Base-by-base conservation (phyloP, 2,329 filamentous ascomycete genomes). In the Arachnomyces sp. region DNA sequence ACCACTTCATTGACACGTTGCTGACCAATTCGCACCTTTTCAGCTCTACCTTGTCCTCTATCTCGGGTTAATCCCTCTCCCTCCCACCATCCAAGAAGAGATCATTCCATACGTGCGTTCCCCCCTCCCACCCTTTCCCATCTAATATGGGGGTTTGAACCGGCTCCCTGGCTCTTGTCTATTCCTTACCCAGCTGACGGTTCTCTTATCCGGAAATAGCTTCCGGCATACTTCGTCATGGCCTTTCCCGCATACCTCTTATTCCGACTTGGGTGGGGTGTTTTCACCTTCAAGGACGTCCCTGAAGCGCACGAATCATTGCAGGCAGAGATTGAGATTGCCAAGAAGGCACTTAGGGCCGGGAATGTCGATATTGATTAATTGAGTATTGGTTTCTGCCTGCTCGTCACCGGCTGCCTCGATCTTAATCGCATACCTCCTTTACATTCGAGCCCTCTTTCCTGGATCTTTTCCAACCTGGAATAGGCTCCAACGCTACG, bases 221-320 rank as follows among this genome's bases (percentile, higher is more conserved):
- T 96, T 35, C 92, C 92, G 42, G 85, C 95, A 71, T 98, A 90
- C 84, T 79, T 78, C 34, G 73, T 96, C 53, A 84, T 98, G 50
- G 81, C 84, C 15, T 89, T 96, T 59, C 92, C 89, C 65, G 84
- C 89, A 47, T 89, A 88, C 67, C 81, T 98, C 14, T 82, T 98
- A 49, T 87, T 83, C 70, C 86, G 87, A 54, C 82, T 98, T 47
- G 92, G 92, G 55, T 84, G 80, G 71, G 92, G 92, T 49, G 85
- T 98, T 54, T 74, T 94, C 60, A 94, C 87, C 42, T 98, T 98
- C 76, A 92, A 94, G 72, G 89, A 96, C 65, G 87, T 93, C 36
- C 89, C 90, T 40, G 77, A 86, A 46, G 92, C 92, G 38, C 84
- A 96, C 66, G 78, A 81, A 60, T 89, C 95, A 67, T 71, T 98